phyloP scores from a whole-genome alignment of 768 basidiomycete species.

The Pleurotus ostreatus region DNA sequence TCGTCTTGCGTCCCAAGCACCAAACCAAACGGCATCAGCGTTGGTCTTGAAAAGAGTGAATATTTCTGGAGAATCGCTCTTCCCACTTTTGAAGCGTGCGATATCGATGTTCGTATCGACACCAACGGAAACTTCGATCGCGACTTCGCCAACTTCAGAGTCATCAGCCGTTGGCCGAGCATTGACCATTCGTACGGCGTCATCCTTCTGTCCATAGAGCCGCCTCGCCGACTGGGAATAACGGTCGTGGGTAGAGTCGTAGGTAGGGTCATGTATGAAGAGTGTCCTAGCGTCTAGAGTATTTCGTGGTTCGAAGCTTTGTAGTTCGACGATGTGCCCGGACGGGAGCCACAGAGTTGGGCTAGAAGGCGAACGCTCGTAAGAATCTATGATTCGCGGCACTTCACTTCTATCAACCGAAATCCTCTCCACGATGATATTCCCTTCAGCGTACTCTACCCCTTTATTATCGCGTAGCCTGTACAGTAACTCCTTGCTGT shows the following conservation, averaged over 20 bases:
- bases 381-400: constrained; percentile 19
- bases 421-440: constrained; percentile 24
- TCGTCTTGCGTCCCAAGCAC: constrained; percentile 28
- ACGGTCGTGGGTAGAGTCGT: background rate
- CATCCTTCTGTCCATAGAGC: constrained; percentile 26
- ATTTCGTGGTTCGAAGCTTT: constrained; percentile 24
- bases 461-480: constrained; percentile 24
- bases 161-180: constrained; percentile 15
- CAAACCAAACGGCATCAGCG: constrained; percentile 31
- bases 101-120: constrained; percentile 35
- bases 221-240: constrained; percentile 2
- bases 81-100: constrained; percentile 18
- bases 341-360: constrained; percentile 25
- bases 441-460: constrained; percentile 24
- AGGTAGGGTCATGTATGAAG: constrained; percentile 17
- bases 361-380: constrained; percentile 28
- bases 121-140: constrained; percentile 36
- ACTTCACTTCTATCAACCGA: constrained; percentile 10
- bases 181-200: constrained; percentile 33
- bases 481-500: constrained; percentile 25
- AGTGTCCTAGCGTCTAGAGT: constrained; percentile 28
- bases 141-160: constrained; percentile 16
- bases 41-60: constrained; percentile 25
- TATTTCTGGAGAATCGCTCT: constrained; percentile 1
- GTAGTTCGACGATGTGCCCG: constrained; percentile 23